These are phyloP conservation scores for Ceratobasidium sp. DNA, from an alignment of 1,284 basidiomycete species.

Conservation along the genomic window DNA sequence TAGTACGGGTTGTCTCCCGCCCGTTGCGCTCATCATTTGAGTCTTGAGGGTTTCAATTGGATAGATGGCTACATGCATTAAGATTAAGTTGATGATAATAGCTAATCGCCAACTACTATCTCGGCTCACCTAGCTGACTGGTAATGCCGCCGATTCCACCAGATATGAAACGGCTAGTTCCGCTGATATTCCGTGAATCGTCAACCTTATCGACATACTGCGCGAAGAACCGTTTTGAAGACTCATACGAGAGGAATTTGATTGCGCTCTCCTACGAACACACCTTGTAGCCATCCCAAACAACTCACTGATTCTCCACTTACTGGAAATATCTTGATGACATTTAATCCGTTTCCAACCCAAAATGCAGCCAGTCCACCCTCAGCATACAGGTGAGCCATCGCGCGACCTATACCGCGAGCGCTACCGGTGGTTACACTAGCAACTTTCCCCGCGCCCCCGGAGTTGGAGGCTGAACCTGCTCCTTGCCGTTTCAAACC, in stretches of 20 bases:
- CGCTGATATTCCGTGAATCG: slow-evolving; percentile 88
- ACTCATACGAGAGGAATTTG: slow-evolving; percentile 97
- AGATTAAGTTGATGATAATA: slow-evolving; percentile 5
- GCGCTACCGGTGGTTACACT: slow-evolving; percentile 63
- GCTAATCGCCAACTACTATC: neutral
- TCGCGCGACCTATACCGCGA: slow-evolving; percentile 72
- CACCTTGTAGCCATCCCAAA: neutral
- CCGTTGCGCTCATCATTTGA: slow-evolving; percentile 88
- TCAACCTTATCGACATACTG: slow-evolving; percentile 89
- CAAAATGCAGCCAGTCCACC: slow-evolving; percentile 92
- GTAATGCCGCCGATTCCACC: slow-evolving; percentile 95
- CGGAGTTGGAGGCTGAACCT: slow-evolving; percentile 11
- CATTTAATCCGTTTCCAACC: slow-evolving; percentile 75
- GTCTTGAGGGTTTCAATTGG: slow-evolving; percentile 91
- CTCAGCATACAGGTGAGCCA: slow-evolving; percentile 80
- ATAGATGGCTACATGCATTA: slow-evolving; percentile 70
- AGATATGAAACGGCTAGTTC: slow-evolving; percentile 88
- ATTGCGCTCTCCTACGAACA: slow-evolving; percentile 83
- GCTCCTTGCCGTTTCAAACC: neutral
- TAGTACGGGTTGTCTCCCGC: slow-evolving; percentile 61
- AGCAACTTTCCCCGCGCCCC: slow-evolving; percentile 44
- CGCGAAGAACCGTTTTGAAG: slow-evolving; percentile 93
- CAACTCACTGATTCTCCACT: slow-evolving; percentile 40
- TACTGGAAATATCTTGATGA: slow-evolving; percentile 88
- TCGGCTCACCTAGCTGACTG: slow-evolving; percentile 81